These are phyloP conservation scores for Phytophthora tubulina DNA, from an alignment of 352 stramenopile genomes.

Conservation along the genomic window DNA sequence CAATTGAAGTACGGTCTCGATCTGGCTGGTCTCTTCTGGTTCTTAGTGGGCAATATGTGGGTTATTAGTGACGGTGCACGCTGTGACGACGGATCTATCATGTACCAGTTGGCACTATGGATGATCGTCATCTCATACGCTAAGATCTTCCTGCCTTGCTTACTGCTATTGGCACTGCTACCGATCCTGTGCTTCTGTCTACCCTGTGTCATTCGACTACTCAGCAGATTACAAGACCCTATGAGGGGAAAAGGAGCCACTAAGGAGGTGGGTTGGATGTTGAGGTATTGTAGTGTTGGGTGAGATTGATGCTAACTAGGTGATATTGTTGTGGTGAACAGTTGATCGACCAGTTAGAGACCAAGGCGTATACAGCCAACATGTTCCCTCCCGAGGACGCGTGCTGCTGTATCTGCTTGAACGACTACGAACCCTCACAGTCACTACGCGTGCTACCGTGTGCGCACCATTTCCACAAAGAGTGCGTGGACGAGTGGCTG, in stretches of 20 bases:
- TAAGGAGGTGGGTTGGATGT: slow-evolving; percentile 57
- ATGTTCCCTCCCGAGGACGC: slow-evolving; percentile 86
- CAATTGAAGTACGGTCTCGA: slow-evolving; percentile 87
- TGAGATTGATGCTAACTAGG: slow-evolving; percentile 5
- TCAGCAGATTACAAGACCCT: slow-evolving; percentile 91
- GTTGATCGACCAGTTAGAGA: slow-evolving; percentile 76
- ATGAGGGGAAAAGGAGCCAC: slow-evolving; percentile 89
- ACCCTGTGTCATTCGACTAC: slow-evolving; percentile 92
- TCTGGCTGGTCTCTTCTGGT: slow-evolving; percentile 85
- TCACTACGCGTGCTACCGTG: slow-evolving; percentile 95
- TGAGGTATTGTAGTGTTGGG: not conserved
- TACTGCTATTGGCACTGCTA: slow-evolving; percentile 90
- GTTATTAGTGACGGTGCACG: slow-evolving; percentile 86
- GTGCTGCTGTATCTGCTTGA: slow-evolving; percentile 93
- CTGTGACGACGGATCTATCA: slow-evolving; percentile 77
- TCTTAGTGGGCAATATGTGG: slow-evolving; percentile 91
- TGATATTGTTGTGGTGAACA: slow-evolving; percentile 29
- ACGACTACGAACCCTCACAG: slow-evolving; percentile 90
- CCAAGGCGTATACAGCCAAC: slow-evolving; percentile 60
- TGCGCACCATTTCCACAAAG: slow-evolving; percentile 95
- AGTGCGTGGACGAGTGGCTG: slow-evolving; percentile 92
- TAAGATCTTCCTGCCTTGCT: slow-evolving; percentile 94
- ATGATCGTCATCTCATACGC: slow-evolving; percentile 94
- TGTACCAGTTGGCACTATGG: slow-evolving; percentile 89
- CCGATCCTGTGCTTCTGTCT: slow-evolving; percentile 95